Base-by-base conservation (phyloP, 2,329 filamentous ascomycete genomes). In the Lasiodiplodia sp. region DNA sequence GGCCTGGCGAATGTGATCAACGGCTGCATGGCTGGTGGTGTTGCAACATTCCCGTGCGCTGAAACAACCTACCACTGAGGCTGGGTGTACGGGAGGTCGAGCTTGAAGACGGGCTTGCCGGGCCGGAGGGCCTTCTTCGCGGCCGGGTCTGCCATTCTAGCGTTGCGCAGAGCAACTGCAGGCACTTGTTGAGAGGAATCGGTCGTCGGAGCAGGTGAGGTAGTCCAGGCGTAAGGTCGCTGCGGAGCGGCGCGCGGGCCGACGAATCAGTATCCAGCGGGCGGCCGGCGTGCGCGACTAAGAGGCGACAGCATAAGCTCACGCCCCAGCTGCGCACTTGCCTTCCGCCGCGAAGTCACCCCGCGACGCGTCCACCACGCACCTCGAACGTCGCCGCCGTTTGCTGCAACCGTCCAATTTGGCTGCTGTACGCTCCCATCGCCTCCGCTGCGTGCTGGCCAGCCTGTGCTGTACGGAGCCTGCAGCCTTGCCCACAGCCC, bases 31-130 rank as follows among this genome's bases (percentile, higher is more conserved):
- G 40, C 40, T 47, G 44, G 44, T 56, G 60, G 38, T 60, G 55
- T 47, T 40, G 52, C 60, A 64, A 31, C 60, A 64, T 64, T 64
- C 60, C 44, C 47, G 60, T 28, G 47, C 60, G 44, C 60, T 64
- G 60, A 64, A 64, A 64, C 60, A 53, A 64, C 81, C 52, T 78
- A 91, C 91, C 90, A 92, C 76, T 84, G 78, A 12, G 85, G 81
- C 6, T 83, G 78, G 2, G 89, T 88, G 75, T 87, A 92, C 0
- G 90, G 90, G 2, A 87, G 88, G 58, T 91, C 88, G 28, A 91
- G 84, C 72, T 89, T 89, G 75, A 90, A 88, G 21, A 90, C 81
- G 10, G 65, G 34, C 31, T 58, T 57, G 65, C 53, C 65, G 7
- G 87, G 60, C 11, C 60, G 60, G 60, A 23, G 31, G 47, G 14